Evolutionary conservation across 331 rosid genomes (phyloP), one percentile per base, ranked within the genome.

Genomic region (Phaseolus coccineus): DNA sequence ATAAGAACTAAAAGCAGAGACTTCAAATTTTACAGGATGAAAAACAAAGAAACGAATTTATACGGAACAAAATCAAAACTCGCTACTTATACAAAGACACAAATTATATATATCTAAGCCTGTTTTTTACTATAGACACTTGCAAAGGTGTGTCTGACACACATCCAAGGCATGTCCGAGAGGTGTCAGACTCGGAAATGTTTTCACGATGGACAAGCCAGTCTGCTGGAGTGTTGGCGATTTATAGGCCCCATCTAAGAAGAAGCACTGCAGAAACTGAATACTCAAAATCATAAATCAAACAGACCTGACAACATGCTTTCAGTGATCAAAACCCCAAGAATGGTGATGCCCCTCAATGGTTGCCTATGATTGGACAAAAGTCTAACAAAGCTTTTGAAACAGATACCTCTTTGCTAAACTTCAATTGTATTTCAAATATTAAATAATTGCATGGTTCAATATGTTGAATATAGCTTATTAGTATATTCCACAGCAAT

Each of bases 391-490:
- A 46, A 51, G 27, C 30, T 35, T 78, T 78, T 44, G 53, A 72
- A 85, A 68, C 68, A 51, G 61, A 69, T 1, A 31, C 30, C 37
- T 74, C 75, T 77, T 68, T 62, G 42, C 78, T 82, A 73, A 71
- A 57, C 7, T 19, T 67, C 2, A 44, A 59, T 59, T 59, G 50
- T 68, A 48, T 59, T 72, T 68, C 63, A 74, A 69, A 47, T 44
- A 73, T 15, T 39, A 76, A 47, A 75, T 9, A 62, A 64, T 24
- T 35, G 30, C 53, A 57, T 71, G n/a, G 19, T n/a, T 69, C 62
- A 61, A 51, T 2, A 8, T 24, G 57, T 42, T 31, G 79, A 63
- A 35, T 62, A 84, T 3, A 31, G 51, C 22, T 42, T 9, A 30
- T 27, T 64, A 27, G 31, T 48, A 48, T 57, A 62, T 19, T 50